phyloP scores from a whole-genome alignment of 495 filamentous ascomycete genomes.

The Articulospora tetracladia region DNA sequence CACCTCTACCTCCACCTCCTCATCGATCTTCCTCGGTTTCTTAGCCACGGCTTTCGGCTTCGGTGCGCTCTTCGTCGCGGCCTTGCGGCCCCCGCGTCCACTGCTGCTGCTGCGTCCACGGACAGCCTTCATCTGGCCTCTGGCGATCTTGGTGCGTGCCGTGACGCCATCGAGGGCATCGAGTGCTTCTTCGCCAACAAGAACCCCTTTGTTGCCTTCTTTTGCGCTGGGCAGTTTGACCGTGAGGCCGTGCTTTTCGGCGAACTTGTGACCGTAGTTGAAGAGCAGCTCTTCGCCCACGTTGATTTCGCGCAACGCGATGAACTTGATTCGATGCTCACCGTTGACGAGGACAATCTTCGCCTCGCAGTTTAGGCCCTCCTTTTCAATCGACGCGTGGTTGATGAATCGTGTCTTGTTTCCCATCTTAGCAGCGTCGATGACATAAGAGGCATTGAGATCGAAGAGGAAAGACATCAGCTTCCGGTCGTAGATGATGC shows the following conservation, averaged over 20 bases:
- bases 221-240: conserved; percentile 24
- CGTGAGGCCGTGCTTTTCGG: conserved; percentile 24
- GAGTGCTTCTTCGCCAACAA: conserved; percentile 17
- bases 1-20: conserved; percentile 6
- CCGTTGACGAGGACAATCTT: conserved; percentile 60
- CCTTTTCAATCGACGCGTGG: conserved; percentile 42
- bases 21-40: neutral
- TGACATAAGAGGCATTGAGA: conserved; percentile 50
- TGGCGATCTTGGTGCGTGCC: conserved; percentile 1
- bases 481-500: conserved; percentile 57
- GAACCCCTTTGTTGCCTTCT: conserved; percentile 17
- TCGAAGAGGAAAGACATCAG: conserved; percentile 64
- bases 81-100: conserved; percentile 92
- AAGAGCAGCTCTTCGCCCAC: conserved; percentile 69
- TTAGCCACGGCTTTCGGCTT: neutral
- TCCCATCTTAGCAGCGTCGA: conserved; percentile 48
- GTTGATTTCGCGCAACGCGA: conserved; percentile 52
- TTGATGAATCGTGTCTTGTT: conserved; percentile 67
- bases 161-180: conserved; percentile 16
- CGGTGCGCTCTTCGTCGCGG: conserved; percentile 76
- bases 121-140: conserved; percentile 56
- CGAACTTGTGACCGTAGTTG: conserved; percentile 27
- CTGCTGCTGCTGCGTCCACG: conserved; percentile 90
- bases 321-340: conserved; percentile 65
- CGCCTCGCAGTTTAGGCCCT: conserved; percentile 47